These are phyloP conservation scores for Hordeum marinum DNA, from an alignment of 176 grass and related monocot species.

Conservation along the genomic window DNA sequence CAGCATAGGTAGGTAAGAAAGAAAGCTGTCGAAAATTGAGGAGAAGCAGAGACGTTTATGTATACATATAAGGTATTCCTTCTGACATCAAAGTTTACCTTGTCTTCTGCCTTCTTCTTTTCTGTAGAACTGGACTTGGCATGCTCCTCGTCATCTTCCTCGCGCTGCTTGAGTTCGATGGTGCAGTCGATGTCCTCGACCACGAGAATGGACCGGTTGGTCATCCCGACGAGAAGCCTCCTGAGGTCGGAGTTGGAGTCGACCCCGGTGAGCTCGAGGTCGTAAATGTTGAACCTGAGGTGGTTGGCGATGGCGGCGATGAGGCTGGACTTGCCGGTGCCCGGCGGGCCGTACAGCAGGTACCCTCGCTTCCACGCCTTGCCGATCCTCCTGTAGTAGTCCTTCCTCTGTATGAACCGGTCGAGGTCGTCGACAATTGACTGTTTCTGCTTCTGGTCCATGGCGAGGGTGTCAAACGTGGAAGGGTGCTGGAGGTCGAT, in stretches of 20 bases:
- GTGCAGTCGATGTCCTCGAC: slow-evolving; percentile 85
- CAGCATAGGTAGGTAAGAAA: background rate
- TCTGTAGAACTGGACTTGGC: slow-evolving; percentile 18
- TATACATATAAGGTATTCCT: background rate
- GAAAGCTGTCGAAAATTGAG: background rate
- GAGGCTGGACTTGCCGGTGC: slow-evolving; percentile 92
- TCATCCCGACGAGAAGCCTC: slow-evolving; percentile 56
- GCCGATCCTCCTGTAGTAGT: slow-evolving; percentile 77
- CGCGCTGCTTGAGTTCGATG: slow-evolving; percentile 47
- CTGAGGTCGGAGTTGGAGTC: slow-evolving; percentile 47
- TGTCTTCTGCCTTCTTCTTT: slow-evolving; percentile 41
- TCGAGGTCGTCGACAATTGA: slow-evolving; percentile 65
- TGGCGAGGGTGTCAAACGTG: slow-evolving; percentile 72
- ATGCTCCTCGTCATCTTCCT: slow-evolving; percentile 6
- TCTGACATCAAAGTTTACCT: slow-evolving; percentile 27
- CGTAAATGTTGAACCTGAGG: slow-evolving; percentile 80
- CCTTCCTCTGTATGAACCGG: slow-evolving; percentile 71
- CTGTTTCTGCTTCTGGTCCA: slow-evolving; percentile 61
- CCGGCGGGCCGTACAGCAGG: slow-evolving; percentile 76
- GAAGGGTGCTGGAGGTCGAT: slow-evolving; percentile 80
- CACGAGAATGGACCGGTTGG: slow-evolving; percentile 70
- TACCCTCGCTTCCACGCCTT: slow-evolving; percentile 97
- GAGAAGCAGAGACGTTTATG: background rate
- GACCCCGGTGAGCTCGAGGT: slow-evolving; percentile 74
- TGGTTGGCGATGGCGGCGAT: slow-evolving; percentile 91